A percentile compares a stretch with the other conserved stretches of the same genome.
These are phyloP conservation scores for Pichia sp. DNA, from an alignment of 1,139 yeast species.

Conservation along the genomic window DNA sequence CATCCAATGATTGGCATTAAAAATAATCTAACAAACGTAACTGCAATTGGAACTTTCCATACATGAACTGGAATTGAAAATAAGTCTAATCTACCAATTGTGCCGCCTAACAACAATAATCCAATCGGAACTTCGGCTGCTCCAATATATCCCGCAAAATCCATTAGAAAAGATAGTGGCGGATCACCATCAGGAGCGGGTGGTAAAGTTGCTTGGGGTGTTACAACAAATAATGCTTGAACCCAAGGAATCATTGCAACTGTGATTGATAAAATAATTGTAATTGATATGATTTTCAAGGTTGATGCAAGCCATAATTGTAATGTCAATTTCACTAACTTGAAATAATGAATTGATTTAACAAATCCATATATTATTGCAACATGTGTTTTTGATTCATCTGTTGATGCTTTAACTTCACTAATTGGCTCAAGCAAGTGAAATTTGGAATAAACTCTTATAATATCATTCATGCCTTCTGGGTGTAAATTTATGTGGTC, in stretches of 20 bases:
- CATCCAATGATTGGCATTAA: slow-evolving; percentile 58
- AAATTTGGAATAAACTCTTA: slow-evolving; percentile 43
- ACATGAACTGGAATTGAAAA: slow-evolving; percentile 58
- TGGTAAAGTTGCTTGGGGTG: slow-evolving; percentile 36
- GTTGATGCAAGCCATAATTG: slow-evolving; percentile 10
- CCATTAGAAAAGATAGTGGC: slow-evolving; percentile 77
- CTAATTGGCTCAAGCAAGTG: slow-evolving; percentile 9
- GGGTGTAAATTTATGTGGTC: slow-evolving; percentile 38
- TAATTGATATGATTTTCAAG: slow-evolving; percentile 11
- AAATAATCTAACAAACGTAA: slow-evolving; percentile 42
- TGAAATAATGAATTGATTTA: background rate
- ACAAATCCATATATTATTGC: background rate
- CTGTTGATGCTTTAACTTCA: slow-evolving; percentile 15
- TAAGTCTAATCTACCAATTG: slow-evolving; percentile 66
- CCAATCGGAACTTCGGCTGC: slow-evolving; percentile 88
- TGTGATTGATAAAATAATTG: slow-evolving; percentile 22
- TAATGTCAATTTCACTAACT: slow-evolving; percentile 3
- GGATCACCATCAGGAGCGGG: slow-evolving; percentile 82
- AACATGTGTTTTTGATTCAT: background rate
- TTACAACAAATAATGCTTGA: slow-evolving; percentile 64
- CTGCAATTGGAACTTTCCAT: slow-evolving; percentile 52
- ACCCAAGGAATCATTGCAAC: slow-evolving; percentile 44
- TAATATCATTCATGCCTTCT: slow-evolving; percentile 52
- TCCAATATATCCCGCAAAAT: slow-evolving; percentile 70
- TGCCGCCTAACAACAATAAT: slow-evolving; percentile 72